A percentile compares a stretch with the other conserved stretches of the same genome.
Conservation (phyloP, 2,329 filamentous ascomycete species). For the Colletotrichum navitas region DNA sequence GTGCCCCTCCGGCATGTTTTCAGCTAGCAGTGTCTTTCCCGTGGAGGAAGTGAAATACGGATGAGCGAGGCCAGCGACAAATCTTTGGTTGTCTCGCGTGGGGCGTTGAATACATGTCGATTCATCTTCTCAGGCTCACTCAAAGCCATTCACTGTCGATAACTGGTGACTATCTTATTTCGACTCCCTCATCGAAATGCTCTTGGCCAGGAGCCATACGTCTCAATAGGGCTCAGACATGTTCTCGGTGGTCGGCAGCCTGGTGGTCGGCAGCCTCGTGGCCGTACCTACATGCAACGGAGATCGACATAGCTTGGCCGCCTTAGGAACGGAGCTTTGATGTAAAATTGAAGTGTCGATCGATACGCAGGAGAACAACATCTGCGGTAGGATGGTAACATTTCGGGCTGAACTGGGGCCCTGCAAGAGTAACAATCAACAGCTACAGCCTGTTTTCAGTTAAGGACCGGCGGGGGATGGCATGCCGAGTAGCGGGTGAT, state of each 20-base stretch:
- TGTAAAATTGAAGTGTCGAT: conserved; percentile 14
- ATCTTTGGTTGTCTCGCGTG: conserved; percentile 16
- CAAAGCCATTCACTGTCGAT: too few relatives aligned
- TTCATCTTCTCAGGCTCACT: too few relatives aligned
- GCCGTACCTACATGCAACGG: conserved; percentile 15
- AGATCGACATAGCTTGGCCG: conserved; percentile 29
- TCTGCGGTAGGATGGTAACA: conserved; percentile 16
- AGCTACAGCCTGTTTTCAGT: conserved; percentile 7
- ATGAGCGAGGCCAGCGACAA: neutral
- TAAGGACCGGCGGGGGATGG: conserved; percentile 22
- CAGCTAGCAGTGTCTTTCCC: conserved; percentile 4
- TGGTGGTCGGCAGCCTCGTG: conserved; percentile 23
- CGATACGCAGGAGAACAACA: conserved; percentile 9
- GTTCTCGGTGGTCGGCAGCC: conserved; percentile 11
- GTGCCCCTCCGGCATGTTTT: conserved; percentile 9
- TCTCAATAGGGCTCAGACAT: conserved; percentile 20
- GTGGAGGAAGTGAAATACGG: neutral
- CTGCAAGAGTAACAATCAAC: conserved; percentile 14
- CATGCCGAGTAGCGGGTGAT: conserved; percentile 21
- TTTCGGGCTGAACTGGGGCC: conserved; percentile 25
- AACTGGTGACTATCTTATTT: too few relatives aligned
- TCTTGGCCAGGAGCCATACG: neutral
- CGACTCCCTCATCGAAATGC: neutral
- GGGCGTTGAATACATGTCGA: neutral
- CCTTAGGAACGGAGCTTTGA: conserved; percentile 29